Evolutionary conservation across 352 stramenopile genomes (phyloP).

Genomic region (Phytophthora sojae): DNA sequence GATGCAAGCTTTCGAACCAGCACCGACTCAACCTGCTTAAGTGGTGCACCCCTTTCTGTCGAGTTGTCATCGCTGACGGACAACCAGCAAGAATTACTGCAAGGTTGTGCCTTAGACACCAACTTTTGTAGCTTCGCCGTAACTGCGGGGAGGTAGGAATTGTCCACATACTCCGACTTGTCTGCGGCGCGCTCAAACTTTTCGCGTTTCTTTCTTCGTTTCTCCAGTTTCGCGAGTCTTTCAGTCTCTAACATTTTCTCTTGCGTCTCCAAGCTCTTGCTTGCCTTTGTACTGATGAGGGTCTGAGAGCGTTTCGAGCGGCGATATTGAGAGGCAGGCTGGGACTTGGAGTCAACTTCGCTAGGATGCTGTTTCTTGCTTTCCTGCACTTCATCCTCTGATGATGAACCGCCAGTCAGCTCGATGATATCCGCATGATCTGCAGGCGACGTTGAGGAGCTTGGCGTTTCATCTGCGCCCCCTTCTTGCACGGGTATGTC

Average conservation of each 20-base stretch:
- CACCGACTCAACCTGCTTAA: conserved; percentile 47
- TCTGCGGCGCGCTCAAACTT: conserved; percentile 55
- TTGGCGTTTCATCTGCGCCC: conserved; percentile 11
- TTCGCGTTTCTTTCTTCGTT: conserved; percentile 45
- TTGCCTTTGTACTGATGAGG: conserved; percentile 66
- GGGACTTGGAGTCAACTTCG: conserved; percentile 26
- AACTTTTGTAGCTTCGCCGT: conserved; percentile 31
- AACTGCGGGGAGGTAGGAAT: conserved; percentile 59
- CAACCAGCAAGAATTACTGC: conserved; percentile 56
- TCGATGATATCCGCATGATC: conserved; percentile 30
- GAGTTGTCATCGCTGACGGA: neutral
- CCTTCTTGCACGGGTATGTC: conserved; percentile 24
- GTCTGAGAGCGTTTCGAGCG: conserved; percentile 72
- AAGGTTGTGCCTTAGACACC: conserved; percentile 35
- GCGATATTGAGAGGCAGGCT: conserved; percentile 38
- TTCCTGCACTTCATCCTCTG: conserved; percentile 35
- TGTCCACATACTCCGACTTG: conserved; percentile 77
- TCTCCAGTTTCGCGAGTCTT: conserved; percentile 44
- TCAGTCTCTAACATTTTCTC: conserved; percentile 68
- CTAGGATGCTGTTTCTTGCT: conserved; percentile 16
- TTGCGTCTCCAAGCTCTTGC: conserved; percentile 61
- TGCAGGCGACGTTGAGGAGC: conserved; percentile 10
- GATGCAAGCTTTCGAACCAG: conserved; percentile 60
- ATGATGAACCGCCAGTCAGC: conserved; percentile 30
- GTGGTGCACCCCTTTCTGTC: neutral